Percentiles rank a stretch among this genome's conserved stretches.
phyloP scores from a whole-genome alignment of 495 filamentous ascomycete species.

The Cairneyella variabilis region DNA sequence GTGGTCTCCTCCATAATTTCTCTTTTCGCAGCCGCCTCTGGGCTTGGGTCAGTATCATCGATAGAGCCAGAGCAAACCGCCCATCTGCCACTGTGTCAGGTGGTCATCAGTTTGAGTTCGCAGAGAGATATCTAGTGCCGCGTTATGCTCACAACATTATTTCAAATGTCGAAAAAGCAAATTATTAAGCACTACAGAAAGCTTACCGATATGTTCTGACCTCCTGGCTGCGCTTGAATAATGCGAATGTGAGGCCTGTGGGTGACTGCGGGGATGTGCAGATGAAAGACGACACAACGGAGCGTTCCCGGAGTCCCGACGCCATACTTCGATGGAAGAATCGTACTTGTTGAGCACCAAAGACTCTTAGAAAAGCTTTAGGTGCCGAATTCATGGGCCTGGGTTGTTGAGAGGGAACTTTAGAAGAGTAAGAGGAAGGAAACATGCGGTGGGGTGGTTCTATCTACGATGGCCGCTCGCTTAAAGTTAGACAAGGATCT shows the following conservation, averaged over 20 bases:
- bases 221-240: constrained; percentile 25
- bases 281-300: constrained; percentile 24
- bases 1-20: constrained; percentile 61
- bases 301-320: constrained; percentile 13
- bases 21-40: constrained; percentile 54
- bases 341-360: no score
- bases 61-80: constrained; percentile 44
- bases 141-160: background rate
- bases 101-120: background rate
- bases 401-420: no score
- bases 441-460: no score
- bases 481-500: no score
- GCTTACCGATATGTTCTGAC: constrained; percentile 18
- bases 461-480: no score
- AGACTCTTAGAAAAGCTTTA: no score
- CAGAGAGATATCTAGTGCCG: no score
- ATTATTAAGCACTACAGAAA: background rate
- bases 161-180: background rate
- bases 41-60: constrained; percentile 42
- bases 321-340: constrained; percentile 2
- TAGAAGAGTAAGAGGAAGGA: no score
- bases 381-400: no score
- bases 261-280: constrained; percentile 12
- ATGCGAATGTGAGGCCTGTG: constrained; percentile 11
- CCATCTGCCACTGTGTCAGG: constrained; percentile 23